A percentile compares a stretch with the other conserved stretches of the same genome.
Conservation (phyloP, 73 alveolate species). For the Breviolum minutum region DNA sequence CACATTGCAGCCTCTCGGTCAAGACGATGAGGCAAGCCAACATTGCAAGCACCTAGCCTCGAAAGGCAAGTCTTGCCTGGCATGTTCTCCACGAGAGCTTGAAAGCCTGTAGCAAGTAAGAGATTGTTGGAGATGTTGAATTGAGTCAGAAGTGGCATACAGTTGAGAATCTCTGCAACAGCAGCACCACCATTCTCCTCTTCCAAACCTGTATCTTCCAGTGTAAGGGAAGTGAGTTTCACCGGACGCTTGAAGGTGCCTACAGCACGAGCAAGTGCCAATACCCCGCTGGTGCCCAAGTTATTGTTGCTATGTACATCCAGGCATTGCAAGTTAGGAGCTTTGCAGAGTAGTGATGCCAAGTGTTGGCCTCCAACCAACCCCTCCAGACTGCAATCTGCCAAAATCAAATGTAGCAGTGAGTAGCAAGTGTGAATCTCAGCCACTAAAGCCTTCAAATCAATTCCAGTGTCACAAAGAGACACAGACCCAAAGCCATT, state of each 20-base stretch:
- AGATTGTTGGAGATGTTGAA: constrained; percentile 17
- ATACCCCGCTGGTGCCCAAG: constrained; percentile 8
- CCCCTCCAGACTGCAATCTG: constrained; percentile 76
- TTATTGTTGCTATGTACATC: constrained; percentile 66
- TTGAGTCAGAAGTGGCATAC: neutral
- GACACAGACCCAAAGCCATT: constrained; percentile 68
- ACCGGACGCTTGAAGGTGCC: neutral
- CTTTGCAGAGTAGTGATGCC: constrained; percentile 22
- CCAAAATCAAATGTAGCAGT: neutral
- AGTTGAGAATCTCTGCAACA: neutral
- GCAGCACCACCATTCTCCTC: neutral
- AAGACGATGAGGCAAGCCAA: neutral
- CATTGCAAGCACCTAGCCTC: neutral
- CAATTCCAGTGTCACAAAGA: constrained; percentile 16
- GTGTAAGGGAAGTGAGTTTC: neutral
- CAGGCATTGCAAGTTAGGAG: constrained; percentile 29
- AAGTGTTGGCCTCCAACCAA: neutral
- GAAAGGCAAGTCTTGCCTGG: neutral
- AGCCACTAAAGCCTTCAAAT: constrained; percentile 4
- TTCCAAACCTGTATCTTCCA: constrained; percentile 49
- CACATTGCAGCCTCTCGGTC: neutral
- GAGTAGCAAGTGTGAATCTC: constrained; percentile 59
- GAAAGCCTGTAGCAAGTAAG: neutral
- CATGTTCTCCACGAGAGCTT: neutral
- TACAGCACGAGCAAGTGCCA: neutral